Base-by-base conservation (phyloP, 148 eudicot genomes). In the Cornus kousa region DNA sequence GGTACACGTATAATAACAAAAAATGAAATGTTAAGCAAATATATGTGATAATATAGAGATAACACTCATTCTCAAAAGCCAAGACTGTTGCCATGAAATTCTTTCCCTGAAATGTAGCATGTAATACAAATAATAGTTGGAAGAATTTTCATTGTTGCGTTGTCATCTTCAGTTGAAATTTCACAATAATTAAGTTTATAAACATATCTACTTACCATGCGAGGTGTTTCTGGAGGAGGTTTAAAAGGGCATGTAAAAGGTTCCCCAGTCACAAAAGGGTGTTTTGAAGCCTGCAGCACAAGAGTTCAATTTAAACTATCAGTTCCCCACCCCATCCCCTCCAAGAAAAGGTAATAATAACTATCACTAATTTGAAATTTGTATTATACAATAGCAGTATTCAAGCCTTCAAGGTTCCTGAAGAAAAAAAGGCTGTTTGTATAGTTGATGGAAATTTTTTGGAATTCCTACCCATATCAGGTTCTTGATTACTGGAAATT, bases 191-290 rank as follows among this genome's bases (percentile, higher is more conserved):
- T 57, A 69, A 55, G 62, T 70, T 43, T 70, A 68, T 66, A 73
- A 32, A 79, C 71, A 76, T 3, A 85, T 67, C 66, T 77, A 86
- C 94, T 89, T 75, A 96, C 99, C 92, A 96, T 69, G 73, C 87
- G 93, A 81, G 90, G 92, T 72, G 98, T 89, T 92, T 96, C 99
- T 46, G 88, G 85, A 66, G 88, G 90, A 72, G 99, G 99, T 80
- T 71, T 81, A 74, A 85, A 96, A 66, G 98, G 97, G 78, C 88
- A 81, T n/a, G 91, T 89, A 85, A 93, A 96, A 81, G 97, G 97
- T 87, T 96, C 99, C 80, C 99, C 99, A 8, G 99, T 96, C 77
- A 96, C 85, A 80, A 96, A 96, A 80, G 99, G 99, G 73, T 96
- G 99, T 79, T 88, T 96, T 80, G 91, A 90, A 69, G 99, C 99